A percentile compares a stretch with the other conserved stretches of the same genome.
Evolutionary conservation across 805 yeast genomes (phyloP).

Genomic region (Candida gorgasii): DNA sequence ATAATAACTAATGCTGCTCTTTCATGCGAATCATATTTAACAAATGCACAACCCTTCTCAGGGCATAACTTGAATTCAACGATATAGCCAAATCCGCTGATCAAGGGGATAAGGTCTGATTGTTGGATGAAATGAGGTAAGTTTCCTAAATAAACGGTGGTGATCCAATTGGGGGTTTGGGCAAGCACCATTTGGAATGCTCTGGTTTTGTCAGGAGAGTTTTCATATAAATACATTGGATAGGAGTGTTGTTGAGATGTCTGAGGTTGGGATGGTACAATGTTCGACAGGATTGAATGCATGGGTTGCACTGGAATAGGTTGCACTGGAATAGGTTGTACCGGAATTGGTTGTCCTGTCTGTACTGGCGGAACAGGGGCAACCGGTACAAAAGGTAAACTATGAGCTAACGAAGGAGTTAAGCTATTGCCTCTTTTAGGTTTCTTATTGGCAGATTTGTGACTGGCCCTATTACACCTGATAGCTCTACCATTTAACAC

Average conservation of each 20-base stretch:
- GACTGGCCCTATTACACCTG: conserved; percentile 88
- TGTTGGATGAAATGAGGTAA: conserved; percentile 76
- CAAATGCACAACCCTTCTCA: conserved; percentile 86
- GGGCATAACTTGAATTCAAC: conserved; percentile 79
- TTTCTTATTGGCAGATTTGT: conserved; percentile 38
- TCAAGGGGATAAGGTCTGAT: conserved; percentile 67
- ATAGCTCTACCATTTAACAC: conserved; percentile 72
- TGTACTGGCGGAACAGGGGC: too few relatives aligned
- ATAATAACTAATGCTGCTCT: conserved; percentile 87
- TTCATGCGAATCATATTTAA: conserved; percentile 82
- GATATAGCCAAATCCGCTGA: conserved; percentile 80
- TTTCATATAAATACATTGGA: background rate
- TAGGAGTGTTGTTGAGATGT: too few relatives aligned
- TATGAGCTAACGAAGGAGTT: too few relatives aligned
- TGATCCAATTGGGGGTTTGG: conserved; percentile 80
- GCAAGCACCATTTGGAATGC: conserved; percentile 62
- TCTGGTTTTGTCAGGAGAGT: background rate
- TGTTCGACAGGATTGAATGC: too few relatives aligned
- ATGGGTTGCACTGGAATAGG: too few relatives aligned
- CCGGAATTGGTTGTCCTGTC: too few relatives aligned
- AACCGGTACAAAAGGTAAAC: too few relatives aligned
- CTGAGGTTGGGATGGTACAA: too few relatives aligned
- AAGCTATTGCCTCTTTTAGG: too few relatives aligned
- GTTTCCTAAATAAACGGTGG: conserved; percentile 87
- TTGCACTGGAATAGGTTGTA: too few relatives aligned